Conservation (phyloP, 768 basidiomycete genomes). For the Royoungia palumana region DNA sequence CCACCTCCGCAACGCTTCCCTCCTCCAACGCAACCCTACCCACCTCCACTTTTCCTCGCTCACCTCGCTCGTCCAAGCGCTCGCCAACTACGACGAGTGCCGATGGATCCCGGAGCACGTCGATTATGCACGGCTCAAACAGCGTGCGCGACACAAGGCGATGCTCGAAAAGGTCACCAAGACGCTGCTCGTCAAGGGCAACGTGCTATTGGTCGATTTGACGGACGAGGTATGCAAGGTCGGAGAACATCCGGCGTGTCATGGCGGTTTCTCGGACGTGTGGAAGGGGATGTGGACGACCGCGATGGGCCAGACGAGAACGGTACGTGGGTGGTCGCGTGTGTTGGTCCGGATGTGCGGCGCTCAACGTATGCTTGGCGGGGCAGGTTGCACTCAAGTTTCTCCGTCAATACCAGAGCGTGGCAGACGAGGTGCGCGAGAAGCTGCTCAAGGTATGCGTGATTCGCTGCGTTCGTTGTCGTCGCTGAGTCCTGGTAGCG, state of each 20-base stretch:
- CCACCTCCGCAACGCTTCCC: slow-evolving; percentile 57
- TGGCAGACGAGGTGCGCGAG: slow-evolving; percentile 50
- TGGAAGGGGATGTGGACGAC: slow-evolving; percentile 59
- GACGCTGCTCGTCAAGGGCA: slow-evolving; percentile 49
- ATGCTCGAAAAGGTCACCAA: slow-evolving; percentile 53
- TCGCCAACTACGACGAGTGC: slow-evolving; percentile 56
- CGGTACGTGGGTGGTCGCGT: slow-evolving; percentile 10
- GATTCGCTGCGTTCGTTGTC: neutral
- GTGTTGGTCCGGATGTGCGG: neutral
- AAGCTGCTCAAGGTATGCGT: slow-evolving; percentile 46
- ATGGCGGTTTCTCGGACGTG: slow-evolving; percentile 59
- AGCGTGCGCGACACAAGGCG: slow-evolving; percentile 56
- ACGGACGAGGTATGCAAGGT: slow-evolving; percentile 52
- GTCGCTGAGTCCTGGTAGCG: slow-evolving; percentile 35
- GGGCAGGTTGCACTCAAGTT: slow-evolving; percentile 56
- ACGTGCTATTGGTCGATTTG: slow-evolving; percentile 48
- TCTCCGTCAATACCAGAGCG: slow-evolving; percentile 44
- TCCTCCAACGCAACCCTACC: slow-evolving; percentile 51
- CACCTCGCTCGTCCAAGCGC: slow-evolving; percentile 47
- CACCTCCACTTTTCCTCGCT: slow-evolving; percentile 54
- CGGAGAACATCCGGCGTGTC: slow-evolving; percentile 46
- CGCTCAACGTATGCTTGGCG: neutral
- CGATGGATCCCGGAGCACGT: slow-evolving; percentile 51
- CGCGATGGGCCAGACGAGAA: slow-evolving; percentile 33
- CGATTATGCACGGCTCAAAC: slow-evolving; percentile 54